Base-by-base conservation (phyloP, 345 rosid species). In the Pugionium cornutum region DNA sequence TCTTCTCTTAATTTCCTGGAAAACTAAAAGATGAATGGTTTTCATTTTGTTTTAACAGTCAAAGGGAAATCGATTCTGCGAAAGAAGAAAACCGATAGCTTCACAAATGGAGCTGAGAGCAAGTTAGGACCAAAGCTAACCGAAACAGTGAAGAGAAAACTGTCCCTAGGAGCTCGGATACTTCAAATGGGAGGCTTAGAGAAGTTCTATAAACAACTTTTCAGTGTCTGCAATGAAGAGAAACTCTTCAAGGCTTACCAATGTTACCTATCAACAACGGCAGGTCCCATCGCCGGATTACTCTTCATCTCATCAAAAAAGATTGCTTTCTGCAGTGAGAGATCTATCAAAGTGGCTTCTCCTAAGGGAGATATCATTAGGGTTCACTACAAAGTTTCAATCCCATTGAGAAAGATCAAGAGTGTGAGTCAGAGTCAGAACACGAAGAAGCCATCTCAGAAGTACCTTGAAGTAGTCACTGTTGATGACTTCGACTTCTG, bases 401-500 rank as follows among this genome's bases (percentile, higher is more conserved):
- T 91, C 64, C 96, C 96, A 2, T 62, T 85, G 11, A 44, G 53
- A 25, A 85, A 82, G 69, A 78, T 91, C 71, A 76, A 78, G 65
- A 67, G 68, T 53, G 85, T 76, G 5, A 80, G 81, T 70, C 80
- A 76, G 47, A 79, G 86, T 34, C 71, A 74, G 63, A 81, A 86
- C 67, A 67, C 62, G 48, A 74, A 85, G 82, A 84, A 77, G 30
- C 92, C 96, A 53, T 83, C 90, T 6, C 80, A 86, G 37, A 89
- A 89, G 78, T 89, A 83, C 76, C 68, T 85, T 32, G 84, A 91
- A 75, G 66, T 89, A 34, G 80, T 78, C 1, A 92, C 91, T 0
- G 81, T 77, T 1, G 96, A 92, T 67, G 74, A 59, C 65, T 89
- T 84, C 62, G 95, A 92, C 36, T 92, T 92, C 83, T 89, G 96